Evolutionary conservation across 305 asterid species (phyloP).

Genomic region (Fraxinus paxiana): DNA sequence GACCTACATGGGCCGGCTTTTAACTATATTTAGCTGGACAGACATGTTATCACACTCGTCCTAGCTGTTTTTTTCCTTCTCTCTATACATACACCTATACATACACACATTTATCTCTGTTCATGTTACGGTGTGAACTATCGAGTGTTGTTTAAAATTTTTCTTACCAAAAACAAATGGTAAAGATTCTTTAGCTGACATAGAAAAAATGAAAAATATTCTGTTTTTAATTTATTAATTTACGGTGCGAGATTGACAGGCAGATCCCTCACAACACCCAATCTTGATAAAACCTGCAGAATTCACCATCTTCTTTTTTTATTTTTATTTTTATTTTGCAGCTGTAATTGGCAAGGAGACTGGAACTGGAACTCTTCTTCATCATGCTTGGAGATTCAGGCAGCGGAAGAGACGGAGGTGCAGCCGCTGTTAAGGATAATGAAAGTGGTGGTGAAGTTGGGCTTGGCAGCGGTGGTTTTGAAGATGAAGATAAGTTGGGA

Average conservation of each 20-base stretch:
- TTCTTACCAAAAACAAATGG: background rate
- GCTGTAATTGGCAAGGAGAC: conserved; percentile 21
- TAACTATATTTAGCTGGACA: conserved; percentile 64
- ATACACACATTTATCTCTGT: background rate
- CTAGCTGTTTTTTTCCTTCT: conserved; percentile 24
- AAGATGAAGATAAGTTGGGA: conserved; percentile 36
- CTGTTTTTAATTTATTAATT: background rate
- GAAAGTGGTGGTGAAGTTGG: background rate
- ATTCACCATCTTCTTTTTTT: conserved; percentile 41
- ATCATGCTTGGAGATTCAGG: conserved; percentile 39
- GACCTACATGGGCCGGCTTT: conserved; percentile 63
- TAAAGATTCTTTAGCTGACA: background rate
- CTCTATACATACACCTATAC: background rate
- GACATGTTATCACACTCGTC: conserved; percentile 50
- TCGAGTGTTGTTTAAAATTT: background rate
- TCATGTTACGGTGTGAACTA: background rate
- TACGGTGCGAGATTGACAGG: conserved; percentile 26
- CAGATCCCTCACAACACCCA: conserved; percentile 54
- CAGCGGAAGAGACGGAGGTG: conserved; percentile 12
- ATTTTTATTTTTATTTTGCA: conserved; percentile 23
- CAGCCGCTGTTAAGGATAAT: background rate
- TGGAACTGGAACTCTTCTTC: background rate
- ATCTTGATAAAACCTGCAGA: conserved; percentile 40
- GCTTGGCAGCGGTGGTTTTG: conserved; percentile 23
- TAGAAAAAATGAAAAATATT: background rate